Conservation (phyloP, 2,329 filamentous ascomycete species). For the Xylaria sp. region DNA sequence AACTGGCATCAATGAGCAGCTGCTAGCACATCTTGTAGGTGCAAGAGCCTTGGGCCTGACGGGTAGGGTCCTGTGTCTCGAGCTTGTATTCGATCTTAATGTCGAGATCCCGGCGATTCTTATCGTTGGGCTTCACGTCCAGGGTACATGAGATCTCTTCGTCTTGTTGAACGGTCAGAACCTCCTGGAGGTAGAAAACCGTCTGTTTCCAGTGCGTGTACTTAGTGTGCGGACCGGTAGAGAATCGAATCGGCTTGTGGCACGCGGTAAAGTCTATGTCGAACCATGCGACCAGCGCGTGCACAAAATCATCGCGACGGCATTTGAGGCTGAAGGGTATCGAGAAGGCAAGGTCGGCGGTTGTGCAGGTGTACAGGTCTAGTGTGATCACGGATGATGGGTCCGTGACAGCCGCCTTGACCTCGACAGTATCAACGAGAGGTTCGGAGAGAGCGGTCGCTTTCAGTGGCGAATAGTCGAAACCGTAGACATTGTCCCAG, state of each 20-base stretch:
- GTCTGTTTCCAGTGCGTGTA: slow-evolving; percentile 99
- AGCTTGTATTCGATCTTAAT: slow-evolving; percentile 87
- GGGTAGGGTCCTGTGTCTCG: slow-evolving; percentile 77
- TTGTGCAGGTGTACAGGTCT: slow-evolving; percentile 90
- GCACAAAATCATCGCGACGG: slow-evolving; percentile 92
- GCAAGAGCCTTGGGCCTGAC: slow-evolving; percentile 75
- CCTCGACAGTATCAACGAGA: slow-evolving; percentile 95
- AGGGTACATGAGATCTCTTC: slow-evolving; percentile 81
- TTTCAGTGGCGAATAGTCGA: slow-evolving; percentile 95
- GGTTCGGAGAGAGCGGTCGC: slow-evolving; percentile 93
- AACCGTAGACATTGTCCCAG: slow-evolving; percentile 99
- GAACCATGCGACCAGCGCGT: slow-evolving; percentile 98
- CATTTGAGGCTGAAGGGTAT: slow-evolving; percentile 79
- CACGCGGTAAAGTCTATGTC: slow-evolving; percentile 98
- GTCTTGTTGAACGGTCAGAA: slow-evolving; percentile 88
- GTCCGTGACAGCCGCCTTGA: slow-evolving; percentile 97
- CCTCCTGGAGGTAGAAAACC: slow-evolving; percentile 95
- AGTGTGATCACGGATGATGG: slow-evolving; percentile 85
- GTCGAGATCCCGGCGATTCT: slow-evolving; percentile 95
- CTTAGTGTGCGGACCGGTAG: slow-evolving; percentile 96
- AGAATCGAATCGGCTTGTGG: slow-evolving; percentile 98
- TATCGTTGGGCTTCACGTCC: slow-evolving; percentile 86
- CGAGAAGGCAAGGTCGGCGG: slow-evolving; percentile 84
- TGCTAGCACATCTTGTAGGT: slow-evolving; percentile 81
- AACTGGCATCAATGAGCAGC: neutral